Evolutionary conservation across 345 rosid genomes (phyloP), one percentile per base, ranked within the genome.

Genomic region (Eucalyptus cloeziana): DNA sequence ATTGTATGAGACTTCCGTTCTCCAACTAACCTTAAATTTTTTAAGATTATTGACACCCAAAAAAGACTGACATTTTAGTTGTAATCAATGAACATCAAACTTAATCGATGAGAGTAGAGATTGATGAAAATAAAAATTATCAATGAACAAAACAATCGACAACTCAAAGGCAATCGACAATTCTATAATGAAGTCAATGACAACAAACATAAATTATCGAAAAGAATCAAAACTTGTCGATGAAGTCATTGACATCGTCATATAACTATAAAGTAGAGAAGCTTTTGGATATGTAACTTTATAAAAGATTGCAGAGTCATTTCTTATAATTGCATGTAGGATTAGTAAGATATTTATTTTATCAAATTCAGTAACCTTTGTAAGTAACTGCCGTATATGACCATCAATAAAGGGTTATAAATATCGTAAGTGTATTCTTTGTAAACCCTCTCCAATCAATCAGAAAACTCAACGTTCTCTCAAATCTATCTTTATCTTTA

Each of bases 391-490:
- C 1, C 1, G 6, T 56, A 56, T 56, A 24, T 24, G 12, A 11
- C 16, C 31, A 27, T 60, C 4, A 4, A 25, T 58, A 58, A 25
- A 25, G n/a, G 13, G 64, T 25, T 58, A 25, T 58, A 58, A 58
- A 58, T 58, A 25, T 60, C 7, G 2, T 12, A 60, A 60, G 31
- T 27, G 16, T 60, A 27, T 60, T 60, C 4, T 60, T 58, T 60
- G 2, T 60, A 60, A 60, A 25, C 2, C 15, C 13, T 8, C 31
- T 5, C 67, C 8, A 1, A 1, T 27, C 67, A 60, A 60, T 1
- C 1, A 60, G 6, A 60, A 12, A 1, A 60, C 15, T 60, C 10
- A 25, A 60, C 0, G 1, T 60, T 27, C 15, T 60, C 2, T 0
- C 16, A 12, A 27, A 60, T 60, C 6, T 60, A 60, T 27, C 31